These are phyloP conservation scores for Carallia pectinifolia DNA, from an alignment of 345 rosid species.

Conservation along the genomic window DNA sequence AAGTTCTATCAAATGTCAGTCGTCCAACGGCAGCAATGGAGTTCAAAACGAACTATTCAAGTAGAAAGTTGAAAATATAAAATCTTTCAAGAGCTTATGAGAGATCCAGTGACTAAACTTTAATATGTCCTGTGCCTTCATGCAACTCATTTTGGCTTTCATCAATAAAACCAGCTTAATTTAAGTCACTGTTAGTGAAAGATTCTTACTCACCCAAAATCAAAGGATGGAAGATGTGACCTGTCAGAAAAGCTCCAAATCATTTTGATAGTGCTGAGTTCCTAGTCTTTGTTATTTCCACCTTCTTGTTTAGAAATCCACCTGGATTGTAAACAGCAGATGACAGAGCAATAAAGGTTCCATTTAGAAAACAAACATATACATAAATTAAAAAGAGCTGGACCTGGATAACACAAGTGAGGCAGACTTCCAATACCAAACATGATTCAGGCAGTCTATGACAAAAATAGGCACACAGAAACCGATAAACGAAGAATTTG, in stretches of 20 bases:
- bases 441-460: background rate
- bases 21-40: background rate
- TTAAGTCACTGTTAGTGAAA: background rate
- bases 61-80: too few relatives aligned
- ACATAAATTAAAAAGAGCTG: background rate
- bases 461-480: too few relatives aligned
- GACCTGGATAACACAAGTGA: background rate
- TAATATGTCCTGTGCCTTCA: too few relatives aligned
- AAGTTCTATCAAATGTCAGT: background rate
- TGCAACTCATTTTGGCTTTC: background rate
- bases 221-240: background rate
- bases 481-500: background rate
- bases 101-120: background rate
- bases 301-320: conserved; percentile 40
- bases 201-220: background rate
- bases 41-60: background rate
- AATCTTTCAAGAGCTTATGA: too few relatives aligned
- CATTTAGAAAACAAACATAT: background rate
- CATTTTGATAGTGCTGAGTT: conserved; percentile 33
- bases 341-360: background rate
- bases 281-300: conserved; percentile 27
- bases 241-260: conserved; percentile 5
- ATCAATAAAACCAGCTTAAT: background rate
- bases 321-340: conserved; percentile 27
- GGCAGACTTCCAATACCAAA: background rate